Evolutionary conservation across 2,329 filamentous ascomycete genomes (phyloP), one percentile per base, ranked within the genome.

Genomic region (Exophiala mesophila): DNA sequence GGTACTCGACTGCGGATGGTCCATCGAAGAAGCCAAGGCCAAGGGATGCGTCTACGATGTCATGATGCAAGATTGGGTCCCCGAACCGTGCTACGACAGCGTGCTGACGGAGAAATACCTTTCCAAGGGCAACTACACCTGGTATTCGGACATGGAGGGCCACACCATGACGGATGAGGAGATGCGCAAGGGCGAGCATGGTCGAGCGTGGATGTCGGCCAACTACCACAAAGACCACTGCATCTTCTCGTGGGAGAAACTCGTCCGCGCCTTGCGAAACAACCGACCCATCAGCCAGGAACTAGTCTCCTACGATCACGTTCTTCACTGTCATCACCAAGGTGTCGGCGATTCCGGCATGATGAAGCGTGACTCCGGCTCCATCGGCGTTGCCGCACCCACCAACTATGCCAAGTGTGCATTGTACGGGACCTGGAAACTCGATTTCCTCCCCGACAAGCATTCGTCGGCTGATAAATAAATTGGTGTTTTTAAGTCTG

Each of bases 61-160:
- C 12, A 50, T 53, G 47, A 53, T 50, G 47, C 47, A 50, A 33
- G 44, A 49, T 20, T 53, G 50, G 50, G 49, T 49, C 4, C 50
- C 50, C 10, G 43, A 47, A 23, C 47, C 43, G n/a, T 53, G 50
- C 28, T 50, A 47, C 36, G 50, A 53, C 29, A n/a, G 16, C 15
- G 15, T 46, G n/a, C 39, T 53, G 21, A 50, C 50, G 4, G 44
- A 53, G 24, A 38, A 39, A 39, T 53, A 48, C 39, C 50, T 53
- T 18, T 41, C 38, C 9, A 21, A 35, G 21, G 50, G 50, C 15
- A 50, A 53, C 34, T 53, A 40, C 28, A 53, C 47, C 9, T 53
- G 48, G 47, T 53, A 51, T 31, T 39, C 36, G 13, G 47, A 50
- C 35, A 28, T 17, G 9, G 47, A 47, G 13, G 50, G 47, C 13